Conservation (phyloP, 2,329 filamentous ascomycete species). For the Niveomyces coronatus region DNA sequence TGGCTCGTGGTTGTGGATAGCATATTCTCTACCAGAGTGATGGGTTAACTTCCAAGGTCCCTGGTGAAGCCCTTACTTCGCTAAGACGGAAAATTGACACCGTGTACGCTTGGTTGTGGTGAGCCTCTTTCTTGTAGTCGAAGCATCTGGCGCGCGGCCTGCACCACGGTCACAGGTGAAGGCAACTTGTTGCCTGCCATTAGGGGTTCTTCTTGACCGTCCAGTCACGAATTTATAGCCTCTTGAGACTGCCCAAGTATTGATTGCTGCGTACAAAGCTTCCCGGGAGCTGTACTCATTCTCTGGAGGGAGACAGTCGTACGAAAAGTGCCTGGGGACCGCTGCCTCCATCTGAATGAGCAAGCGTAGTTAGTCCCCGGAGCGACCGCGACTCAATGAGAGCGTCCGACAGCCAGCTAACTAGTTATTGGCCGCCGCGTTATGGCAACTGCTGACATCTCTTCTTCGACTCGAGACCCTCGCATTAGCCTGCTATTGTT, state of each 20-base stretch:
- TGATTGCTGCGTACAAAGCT: constrained; percentile 7
- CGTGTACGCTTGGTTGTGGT: constrained; percentile 8
- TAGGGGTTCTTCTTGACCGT: constrained; percentile 10
- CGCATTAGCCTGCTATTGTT: too few species aligned
- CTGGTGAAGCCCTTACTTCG: constrained; percentile 9
- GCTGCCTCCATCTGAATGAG: too few species aligned
- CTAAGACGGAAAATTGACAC: constrained; percentile 11
- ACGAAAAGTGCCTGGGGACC: too few species aligned
- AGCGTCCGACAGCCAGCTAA: too few species aligned
- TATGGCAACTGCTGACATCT: too few species aligned
- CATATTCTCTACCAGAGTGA: constrained; percentile 5
- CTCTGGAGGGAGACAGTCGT: constrained; percentile 10
- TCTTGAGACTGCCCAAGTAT: constrained; percentile 9
- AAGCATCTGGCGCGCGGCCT: constrained; percentile 5
- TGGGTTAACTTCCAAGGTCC: constrained; percentile 9
- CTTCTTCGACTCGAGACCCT: too few species aligned
- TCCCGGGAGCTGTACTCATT: constrained; percentile 8
- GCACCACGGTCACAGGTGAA: constrained; percentile 10
- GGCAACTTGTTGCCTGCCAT: constrained; percentile 8
- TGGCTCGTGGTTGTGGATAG: constrained; percentile 9
- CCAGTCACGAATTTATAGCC: constrained; percentile 13
- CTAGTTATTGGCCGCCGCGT: too few species aligned
- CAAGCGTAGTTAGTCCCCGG: too few species aligned
- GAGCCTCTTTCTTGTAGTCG: constrained; percentile 1
- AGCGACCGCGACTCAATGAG: too few species aligned